A percentile compares a stretch with the other conserved stretches of the same genome.
phyloP scores from a whole-genome alignment of 176 grass and related monocot genomes.

The Carex kokanica region DNA sequence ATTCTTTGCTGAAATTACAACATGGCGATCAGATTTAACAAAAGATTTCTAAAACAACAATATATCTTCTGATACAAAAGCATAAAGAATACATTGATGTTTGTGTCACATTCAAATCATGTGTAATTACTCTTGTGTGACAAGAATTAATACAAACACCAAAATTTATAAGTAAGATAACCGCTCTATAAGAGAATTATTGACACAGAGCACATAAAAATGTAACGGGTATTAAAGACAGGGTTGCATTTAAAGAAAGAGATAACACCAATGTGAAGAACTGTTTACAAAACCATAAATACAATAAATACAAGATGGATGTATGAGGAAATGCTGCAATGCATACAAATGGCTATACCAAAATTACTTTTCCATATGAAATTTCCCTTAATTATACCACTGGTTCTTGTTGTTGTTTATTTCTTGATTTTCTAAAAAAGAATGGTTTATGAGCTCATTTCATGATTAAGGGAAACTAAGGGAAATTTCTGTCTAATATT shows the following conservation, averaged over 20 bases:
- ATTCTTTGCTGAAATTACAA: conserved; percentile 71
- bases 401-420: background rate
- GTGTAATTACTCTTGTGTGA: background rate
- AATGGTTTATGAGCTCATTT: background rate
- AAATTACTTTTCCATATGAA: background rate
- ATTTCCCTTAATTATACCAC: background rate
- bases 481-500: background rate
- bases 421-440: background rate
- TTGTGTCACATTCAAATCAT: background rate
- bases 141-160: background rate
- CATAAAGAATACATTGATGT: background rate
- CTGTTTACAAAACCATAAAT: background rate
- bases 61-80: background rate
- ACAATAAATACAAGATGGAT: background rate
- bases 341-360: background rate
- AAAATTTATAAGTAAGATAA: background rate
- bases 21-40: background rate
- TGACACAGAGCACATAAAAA: background rate
- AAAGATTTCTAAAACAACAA: background rate
- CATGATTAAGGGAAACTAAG: background rate
- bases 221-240: background rate
- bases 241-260: background rate
- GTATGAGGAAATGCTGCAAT: background rate
- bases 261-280: background rate
- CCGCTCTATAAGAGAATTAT: background rate